Evolutionary conservation across 2,329 filamentous ascomycete genomes (phyloP).

Genomic region (Cadophora sp.): DNA sequence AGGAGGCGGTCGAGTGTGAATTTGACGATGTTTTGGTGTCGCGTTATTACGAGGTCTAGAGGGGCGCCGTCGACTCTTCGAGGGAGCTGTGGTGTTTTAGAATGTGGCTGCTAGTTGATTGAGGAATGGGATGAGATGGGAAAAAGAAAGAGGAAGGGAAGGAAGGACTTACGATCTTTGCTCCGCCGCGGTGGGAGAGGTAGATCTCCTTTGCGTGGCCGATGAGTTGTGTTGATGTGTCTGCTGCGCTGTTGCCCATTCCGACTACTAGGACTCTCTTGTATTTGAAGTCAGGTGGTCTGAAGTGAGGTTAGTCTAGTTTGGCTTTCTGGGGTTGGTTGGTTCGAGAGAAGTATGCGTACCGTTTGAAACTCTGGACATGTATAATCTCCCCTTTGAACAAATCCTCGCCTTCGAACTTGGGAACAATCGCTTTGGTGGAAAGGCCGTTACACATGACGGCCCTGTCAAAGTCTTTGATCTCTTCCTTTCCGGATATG

Average conservation of each 20-base stretch:
- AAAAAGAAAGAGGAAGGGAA: no score
- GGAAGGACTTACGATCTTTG: slow-evolving; percentile 44
- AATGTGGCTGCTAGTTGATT: no score
- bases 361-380: slow-evolving; percentile 11
- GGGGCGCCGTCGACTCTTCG: slow-evolving; percentile 43
- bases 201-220: slow-evolving; percentile 49
- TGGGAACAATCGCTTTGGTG: not conserved
- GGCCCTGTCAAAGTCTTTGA: slow-evolving; percentile 10
- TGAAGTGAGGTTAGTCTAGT: slow-evolving; percentile 26
- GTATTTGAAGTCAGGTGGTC: slow-evolving; percentile 47
- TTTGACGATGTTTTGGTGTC: slow-evolving; percentile 37
- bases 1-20: slow-evolving; percentile 15
- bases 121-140: no score
- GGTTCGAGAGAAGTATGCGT: not conserved
- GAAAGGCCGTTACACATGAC: slow-evolving; percentile 13
- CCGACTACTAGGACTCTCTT: slow-evolving; percentile 54
- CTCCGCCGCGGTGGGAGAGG: slow-evolving; percentile 51
- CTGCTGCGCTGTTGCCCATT: slow-evolving; percentile 49
- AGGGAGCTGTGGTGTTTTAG: slow-evolving; percentile 19
- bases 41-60: slow-evolving; percentile 42
- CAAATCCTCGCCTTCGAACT: slow-evolving; percentile 6
- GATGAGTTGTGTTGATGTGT: slow-evolving; percentile 47
- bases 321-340: no score
- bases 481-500: not conserved
- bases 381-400: slow-evolving; percentile 10